A percentile compares a stretch with the other conserved stretches of the same genome.
Evolutionary conservation across 1,284 basidiomycete species (phyloP).

Genomic region (Inonotus hispidus): DNA sequence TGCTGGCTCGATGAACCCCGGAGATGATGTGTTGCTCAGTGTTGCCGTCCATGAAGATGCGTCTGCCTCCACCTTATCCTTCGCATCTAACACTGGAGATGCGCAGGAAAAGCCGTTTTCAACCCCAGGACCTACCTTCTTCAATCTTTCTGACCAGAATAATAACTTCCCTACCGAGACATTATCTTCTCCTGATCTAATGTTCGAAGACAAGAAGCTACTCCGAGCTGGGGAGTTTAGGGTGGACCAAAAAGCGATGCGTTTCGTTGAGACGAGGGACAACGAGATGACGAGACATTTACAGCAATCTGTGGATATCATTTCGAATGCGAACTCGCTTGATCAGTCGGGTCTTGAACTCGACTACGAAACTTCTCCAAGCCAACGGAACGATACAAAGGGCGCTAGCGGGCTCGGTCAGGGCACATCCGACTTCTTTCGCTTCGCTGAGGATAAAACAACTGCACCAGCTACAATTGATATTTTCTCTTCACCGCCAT

Average conservation of each 20-base stretch:
- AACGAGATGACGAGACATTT: not conserved
- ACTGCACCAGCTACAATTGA: not conserved
- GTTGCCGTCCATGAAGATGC: not conserved
- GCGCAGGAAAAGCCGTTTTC: not conserved
- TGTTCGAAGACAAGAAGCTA: conserved; percentile 19
- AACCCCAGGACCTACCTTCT: conserved; percentile 9
- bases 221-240: not conserved
- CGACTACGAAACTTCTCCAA: not conserved
- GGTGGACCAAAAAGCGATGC: not conserved
- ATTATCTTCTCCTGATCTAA: conserved; percentile 36
- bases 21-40: not conserved
- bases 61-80: not conserved
- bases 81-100: not conserved
- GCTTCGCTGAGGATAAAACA: not conserved
- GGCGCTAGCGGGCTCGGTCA: not conserved
- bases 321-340: not conserved
- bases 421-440: not conserved
- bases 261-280: not conserved
- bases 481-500: conserved; percentile 1
- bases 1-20: not conserved
- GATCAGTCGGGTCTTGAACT: not conserved
- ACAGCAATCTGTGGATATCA: not conserved
- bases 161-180: conserved; percentile 51
- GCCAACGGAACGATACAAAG: not conserved
- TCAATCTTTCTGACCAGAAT: conserved; percentile 29